Base-by-base conservation (phyloP, 2,329 filamentous ascomycete species). In the Talaromyces islandicus region DNA sequence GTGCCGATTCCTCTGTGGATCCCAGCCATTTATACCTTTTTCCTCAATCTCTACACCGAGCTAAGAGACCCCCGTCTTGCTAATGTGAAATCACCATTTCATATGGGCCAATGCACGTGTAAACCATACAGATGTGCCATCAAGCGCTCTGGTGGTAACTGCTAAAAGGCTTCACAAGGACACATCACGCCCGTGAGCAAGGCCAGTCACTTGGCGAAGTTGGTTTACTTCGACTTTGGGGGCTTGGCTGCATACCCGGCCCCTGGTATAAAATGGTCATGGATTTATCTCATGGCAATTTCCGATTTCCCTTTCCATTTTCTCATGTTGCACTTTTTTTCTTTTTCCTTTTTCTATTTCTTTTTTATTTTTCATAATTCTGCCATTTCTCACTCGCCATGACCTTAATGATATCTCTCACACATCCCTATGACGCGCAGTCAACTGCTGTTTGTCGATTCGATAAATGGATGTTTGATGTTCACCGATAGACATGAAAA, bases 351-450 rank as follows among this genome's bases (percentile, higher is more conserved):
- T 38, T 30, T 30, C 55, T 25, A 48, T 19, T 54, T 48, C 56
- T 55, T 51, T 48, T 51, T 51, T 35, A 43, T 41, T n/a, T n/a
- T 50, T 21, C 41, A 51, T 30, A n/a, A 29, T 7, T 10, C 54
- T 14, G 27, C 30, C 25, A 43, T 48, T 32, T 25, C 17, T 14
- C 27, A 38, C 48, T 57, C 27, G 25, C 27, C 25, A 52, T 52
- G 48, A 52, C 48, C 14, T 51, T 57, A 51, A 51, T 57, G 55
- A 57, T 52, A 52, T 52, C 48, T 52, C 14, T n/a, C 48, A 27
- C 48, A 52, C 27, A 52, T 52, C 48, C 27, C 25, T 4, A 52
- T 29, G 48, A 52, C 48, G 30, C 30, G 25, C 48, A 29, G 48
- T 52, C 27, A 52, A 52, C 48, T 17, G 27, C 48, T 52, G 48